Evolutionary conservation across 306 rosid species (phyloP).

Genomic region (Cicer chorassanicum): DNA sequence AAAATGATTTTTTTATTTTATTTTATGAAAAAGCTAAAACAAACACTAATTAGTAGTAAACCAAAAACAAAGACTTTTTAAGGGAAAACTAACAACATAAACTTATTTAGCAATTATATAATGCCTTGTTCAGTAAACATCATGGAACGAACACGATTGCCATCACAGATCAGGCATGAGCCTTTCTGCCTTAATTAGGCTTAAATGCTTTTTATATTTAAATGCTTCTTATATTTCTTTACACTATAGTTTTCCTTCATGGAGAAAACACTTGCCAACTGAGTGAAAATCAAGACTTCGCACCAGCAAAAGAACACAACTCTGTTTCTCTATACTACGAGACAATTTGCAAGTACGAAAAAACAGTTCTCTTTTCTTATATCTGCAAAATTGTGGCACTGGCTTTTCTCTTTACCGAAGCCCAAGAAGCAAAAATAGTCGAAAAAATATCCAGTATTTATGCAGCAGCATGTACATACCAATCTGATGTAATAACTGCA

Average conservation of each 20-base stretch:
- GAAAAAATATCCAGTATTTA: constrained; percentile 16
- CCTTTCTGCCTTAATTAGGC: no score
- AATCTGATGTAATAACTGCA: constrained; percentile 79
- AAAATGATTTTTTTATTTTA: no score
- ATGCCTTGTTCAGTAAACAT: no score
- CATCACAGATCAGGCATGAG: no score
- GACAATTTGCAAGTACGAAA: constrained; percentile 20
- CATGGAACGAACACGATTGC: no score
- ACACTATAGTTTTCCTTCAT: constrained; percentile 24
- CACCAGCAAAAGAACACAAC: constrained; percentile 21
- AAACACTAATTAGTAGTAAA: no score
- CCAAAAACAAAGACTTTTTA: no score
- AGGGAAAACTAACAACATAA: no score
- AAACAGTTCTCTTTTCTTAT: constrained; percentile 11
- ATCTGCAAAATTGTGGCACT: constrained; percentile 21
- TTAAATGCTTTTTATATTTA: no score
- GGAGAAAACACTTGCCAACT: constrained; percentile 36
- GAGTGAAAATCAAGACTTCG: not conserved
- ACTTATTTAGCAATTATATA: no score
- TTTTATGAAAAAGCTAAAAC: no score
- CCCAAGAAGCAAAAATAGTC: constrained; percentile 19
- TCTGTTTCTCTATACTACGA: constrained; percentile 6
- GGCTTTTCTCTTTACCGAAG: constrained; percentile 19
- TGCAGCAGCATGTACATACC: constrained; percentile 58
- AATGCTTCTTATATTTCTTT: not conserved